Evolutionary conservation across 1,284 basidiomycete species (phyloP).

Genomic region (Fomitopsis pinicola): DNA sequence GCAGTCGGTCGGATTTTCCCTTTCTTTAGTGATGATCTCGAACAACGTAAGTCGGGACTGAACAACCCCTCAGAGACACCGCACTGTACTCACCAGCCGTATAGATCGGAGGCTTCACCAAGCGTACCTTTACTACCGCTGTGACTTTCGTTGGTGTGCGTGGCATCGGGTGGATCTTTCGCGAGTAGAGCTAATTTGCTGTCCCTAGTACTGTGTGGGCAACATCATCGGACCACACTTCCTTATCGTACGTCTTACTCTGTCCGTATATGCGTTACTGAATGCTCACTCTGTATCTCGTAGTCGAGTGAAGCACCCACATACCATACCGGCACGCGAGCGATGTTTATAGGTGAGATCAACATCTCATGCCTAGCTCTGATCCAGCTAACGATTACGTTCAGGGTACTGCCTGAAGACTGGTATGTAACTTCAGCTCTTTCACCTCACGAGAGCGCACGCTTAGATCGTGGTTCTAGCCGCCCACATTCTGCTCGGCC

Average conservation of each 20-base stretch:
- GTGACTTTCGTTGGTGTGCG: constrained; percentile 20
- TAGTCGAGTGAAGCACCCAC: constrained; percentile 5
- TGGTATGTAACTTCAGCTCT: background rate
- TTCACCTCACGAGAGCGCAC: background rate
- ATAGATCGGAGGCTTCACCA: constrained; percentile 27
- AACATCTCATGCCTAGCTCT: background rate
- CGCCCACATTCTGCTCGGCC: constrained; percentile 13
- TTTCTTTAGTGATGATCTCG: constrained; percentile 26
- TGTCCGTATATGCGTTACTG: background rate
- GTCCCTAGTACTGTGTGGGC: constrained; percentile 14
- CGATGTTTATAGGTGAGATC: constrained; percentile 16
- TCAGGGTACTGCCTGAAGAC: constrained; percentile 18
- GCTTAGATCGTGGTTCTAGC: background rate
- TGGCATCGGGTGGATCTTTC: background rate
- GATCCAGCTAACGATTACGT: background rate
- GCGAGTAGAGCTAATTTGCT: background rate
- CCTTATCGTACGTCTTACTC: constrained; percentile 8
- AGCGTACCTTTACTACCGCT: constrained; percentile 24
- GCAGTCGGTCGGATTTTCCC: constrained; percentile 23
- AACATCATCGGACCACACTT: constrained; percentile 19
- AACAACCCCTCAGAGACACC: background rate
- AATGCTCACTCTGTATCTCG: background rate
- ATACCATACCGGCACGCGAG: constrained; percentile 10
- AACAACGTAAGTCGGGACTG: constrained; percentile 18
- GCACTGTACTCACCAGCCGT: background rate